Conservation (phyloP, 1,139 yeast genomes). For the Lodderomyces margitis region DNA sequence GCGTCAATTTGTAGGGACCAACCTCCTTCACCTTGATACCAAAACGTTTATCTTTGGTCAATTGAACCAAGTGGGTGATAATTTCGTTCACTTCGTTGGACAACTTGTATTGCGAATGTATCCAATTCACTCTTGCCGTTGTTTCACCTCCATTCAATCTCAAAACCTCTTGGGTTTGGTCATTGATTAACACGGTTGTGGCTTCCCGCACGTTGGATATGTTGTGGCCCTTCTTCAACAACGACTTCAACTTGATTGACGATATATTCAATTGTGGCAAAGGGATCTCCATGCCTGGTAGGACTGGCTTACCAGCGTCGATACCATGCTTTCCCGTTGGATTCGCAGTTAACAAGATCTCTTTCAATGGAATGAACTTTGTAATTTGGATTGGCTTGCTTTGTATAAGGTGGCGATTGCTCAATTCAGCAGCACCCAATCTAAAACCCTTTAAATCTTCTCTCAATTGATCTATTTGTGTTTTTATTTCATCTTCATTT, state of each 20-base stretch:
- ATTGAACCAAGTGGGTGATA: constrained; percentile 52
- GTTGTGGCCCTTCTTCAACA: constrained; percentile 52
- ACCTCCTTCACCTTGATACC: constrained; percentile 64
- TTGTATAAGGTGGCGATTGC: constrained; percentile 77
- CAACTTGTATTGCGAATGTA: constrained; percentile 69
- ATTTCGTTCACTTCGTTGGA: constrained; percentile 46
- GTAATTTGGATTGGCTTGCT: constrained; percentile 72
- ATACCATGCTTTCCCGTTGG: constrained; percentile 64
- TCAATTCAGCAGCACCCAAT: constrained; percentile 78
- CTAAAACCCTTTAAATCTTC: constrained; percentile 58
- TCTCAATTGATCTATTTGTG: constrained; percentile 41
- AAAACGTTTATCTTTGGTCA: constrained; percentile 63
- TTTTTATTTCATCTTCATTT: constrained; percentile 32
- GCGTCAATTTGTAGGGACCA: constrained; percentile 47
- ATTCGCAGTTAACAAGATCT: constrained; percentile 58
- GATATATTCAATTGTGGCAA: constrained; percentile 70
- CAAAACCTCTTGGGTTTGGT: constrained; percentile 48
- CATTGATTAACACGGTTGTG: constrained; percentile 55
- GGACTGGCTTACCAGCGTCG: constrained; percentile 62
- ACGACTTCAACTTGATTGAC: constrained; percentile 59
- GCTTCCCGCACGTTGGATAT: constrained; percentile 72
- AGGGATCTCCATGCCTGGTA: constrained; percentile 74
- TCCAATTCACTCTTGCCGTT: constrained; percentile 76
- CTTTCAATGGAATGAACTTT: constrained; percentile 67
- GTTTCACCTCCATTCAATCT: constrained; percentile 78